These are phyloP conservation scores for Vitis hybrid DNA, from an alignment of 177 flowering plant species.

Conservation along the genomic window DNA sequence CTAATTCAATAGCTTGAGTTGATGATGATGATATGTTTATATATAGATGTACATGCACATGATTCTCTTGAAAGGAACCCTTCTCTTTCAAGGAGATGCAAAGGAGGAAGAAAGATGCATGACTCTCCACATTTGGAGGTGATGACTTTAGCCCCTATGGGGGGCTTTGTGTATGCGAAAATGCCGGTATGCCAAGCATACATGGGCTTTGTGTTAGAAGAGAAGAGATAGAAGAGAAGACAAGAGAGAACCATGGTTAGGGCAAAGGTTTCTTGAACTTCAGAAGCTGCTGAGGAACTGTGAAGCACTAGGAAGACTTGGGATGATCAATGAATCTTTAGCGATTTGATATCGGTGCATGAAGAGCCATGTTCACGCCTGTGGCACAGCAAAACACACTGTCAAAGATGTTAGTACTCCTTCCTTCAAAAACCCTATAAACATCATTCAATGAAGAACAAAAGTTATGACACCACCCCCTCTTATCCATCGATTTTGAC, in stretches of 20 bases:
- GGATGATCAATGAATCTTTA: conserved; percentile 31
- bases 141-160: conserved; percentile 41
- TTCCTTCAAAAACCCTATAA: background rate
- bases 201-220: conserved; percentile 29
- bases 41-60: conserved; percentile 13
- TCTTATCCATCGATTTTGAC: no score
- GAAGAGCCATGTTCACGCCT: conserved; percentile 86
- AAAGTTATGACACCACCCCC: no score
- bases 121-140: conserved; percentile 32
- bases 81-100: conserved; percentile 30
- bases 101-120: conserved; percentile 25
- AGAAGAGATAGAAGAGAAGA: conserved; percentile 19
- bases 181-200: conserved; percentile 27
- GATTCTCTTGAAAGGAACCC: conserved; percentile 36
- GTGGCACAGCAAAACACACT: conserved; percentile 90
- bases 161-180: conserved; percentile 33
- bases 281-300: conserved; percentile 6
- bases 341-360: conserved; percentile 68
- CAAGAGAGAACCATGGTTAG: conserved; percentile 65
- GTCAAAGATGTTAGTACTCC: conserved; percentile 72
- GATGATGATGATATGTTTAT: conserved; percentile 7
- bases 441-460: no score
- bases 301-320: conserved; percentile 1
- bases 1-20: conserved; percentile 28
- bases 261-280: conserved; percentile 45